phyloP scores from a whole-genome alignment of 1,284 basidiomycete species.

The Meira miltonrushii region DNA sequence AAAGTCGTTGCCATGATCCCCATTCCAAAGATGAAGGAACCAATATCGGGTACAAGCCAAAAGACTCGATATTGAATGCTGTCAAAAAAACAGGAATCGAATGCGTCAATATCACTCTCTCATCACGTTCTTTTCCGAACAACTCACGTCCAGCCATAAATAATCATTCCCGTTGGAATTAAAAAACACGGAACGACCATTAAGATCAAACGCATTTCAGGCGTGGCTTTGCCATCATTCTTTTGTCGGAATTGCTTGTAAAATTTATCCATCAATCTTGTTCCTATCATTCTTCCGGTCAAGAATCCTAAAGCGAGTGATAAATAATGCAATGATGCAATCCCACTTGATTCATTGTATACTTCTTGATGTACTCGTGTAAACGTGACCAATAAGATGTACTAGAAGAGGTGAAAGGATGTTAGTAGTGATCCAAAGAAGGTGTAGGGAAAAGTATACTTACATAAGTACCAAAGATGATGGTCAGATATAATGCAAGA shows the following conservation, averaged over 20 bases:
- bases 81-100: slow-evolving; percentile 53
- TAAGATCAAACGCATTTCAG: slow-evolving; percentile 13
- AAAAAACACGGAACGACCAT: slow-evolving; percentile 14
- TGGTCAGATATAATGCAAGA: slow-evolving; percentile 19
- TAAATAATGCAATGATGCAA: slow-evolving; percentile 1
- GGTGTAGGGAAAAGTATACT: slow-evolving; percentile 11
- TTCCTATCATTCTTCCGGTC: background rate
- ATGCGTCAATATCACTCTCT: no score
- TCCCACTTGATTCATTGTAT: slow-evolving; percentile 2
- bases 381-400: slow-evolving; percentile 6
- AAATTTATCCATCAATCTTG: slow-evolving; percentile 2
- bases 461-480: slow-evolving; percentile 18
- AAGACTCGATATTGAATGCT: slow-evolving; percentile 48
- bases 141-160: slow-evolving; percentile 48
- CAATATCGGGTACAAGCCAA: slow-evolving; percentile 30
- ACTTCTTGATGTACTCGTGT: background rate
- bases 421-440: no score
- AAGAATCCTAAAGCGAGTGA: slow-evolving; percentile 2
- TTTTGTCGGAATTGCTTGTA: background rate
- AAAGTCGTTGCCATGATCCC: slow-evolving; percentile 17
- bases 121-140: no score
- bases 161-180: slow-evolving; percentile 21
- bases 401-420: background rate
- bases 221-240: slow-evolving; percentile 11
- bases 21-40: slow-evolving; percentile 13